These are phyloP conservation scores for Blastobotrys terrestris DNA, from an alignment of 805 yeast genomes.

Conservation along the genomic window DNA sequence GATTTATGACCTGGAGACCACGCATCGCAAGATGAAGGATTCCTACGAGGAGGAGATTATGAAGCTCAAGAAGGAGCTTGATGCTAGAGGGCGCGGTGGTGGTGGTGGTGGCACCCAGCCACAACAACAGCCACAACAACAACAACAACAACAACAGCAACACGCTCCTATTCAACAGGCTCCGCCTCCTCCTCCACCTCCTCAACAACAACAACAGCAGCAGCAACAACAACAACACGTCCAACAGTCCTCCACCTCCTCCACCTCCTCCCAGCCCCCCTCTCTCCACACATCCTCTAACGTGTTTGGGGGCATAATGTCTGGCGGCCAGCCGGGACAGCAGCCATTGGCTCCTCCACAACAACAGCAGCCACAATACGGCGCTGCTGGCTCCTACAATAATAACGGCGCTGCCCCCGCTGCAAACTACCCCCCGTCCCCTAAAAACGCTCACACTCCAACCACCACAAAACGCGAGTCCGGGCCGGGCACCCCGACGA, in stretches of 20 bases:
- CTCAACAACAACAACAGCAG: conserved; percentile 33
- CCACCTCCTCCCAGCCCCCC: conserved; percentile 23
- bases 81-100: conserved; percentile 68
- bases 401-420: conserved; percentile 11
- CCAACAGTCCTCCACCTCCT: neutral
- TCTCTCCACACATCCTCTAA: conserved; percentile 26
- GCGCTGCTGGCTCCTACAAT: conserved; percentile 13
- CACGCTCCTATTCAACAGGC: conserved; percentile 10
- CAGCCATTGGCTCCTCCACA: conserved; percentile 12
- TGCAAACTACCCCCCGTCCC: conserved; percentile 9
- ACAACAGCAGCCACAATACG: conserved; percentile 12
- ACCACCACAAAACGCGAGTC: neutral
- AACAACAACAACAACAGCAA: conserved; percentile 11
- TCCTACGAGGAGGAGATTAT: conserved; percentile 90
- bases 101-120: conserved; percentile 15
- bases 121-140: conserved; percentile 11
- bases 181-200: too few relatives aligned
- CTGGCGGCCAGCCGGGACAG: conserved; percentile 11
- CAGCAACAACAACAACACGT: conserved; percentile 29
- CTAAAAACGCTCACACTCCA: conserved; percentile 13
- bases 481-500: conserved; percentile 14
- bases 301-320: conserved; percentile 30
- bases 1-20: conserved; percentile 87
- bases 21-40: conserved; percentile 91
- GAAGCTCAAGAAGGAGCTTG: conserved; percentile 79